Percentiles rank a stretch among this genome's conserved stretches.
These are phyloP conservation scores for Carpinus viminea DNA, from an alignment of 306 rosid genomes.

Conservation along the genomic window DNA sequence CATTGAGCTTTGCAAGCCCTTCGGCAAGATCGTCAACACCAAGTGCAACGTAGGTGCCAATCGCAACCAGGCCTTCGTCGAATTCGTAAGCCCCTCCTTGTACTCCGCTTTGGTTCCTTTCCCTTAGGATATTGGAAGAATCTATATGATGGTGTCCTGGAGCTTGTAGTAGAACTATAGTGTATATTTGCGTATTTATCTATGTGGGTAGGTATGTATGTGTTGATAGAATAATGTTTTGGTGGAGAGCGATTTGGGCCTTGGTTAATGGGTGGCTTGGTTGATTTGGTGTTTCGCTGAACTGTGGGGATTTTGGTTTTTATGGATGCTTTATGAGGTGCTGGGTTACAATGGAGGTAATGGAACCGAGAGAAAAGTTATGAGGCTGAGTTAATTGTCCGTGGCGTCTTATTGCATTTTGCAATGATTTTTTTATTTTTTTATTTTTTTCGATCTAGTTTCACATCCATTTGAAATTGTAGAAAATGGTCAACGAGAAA, in stretches of 20 bases:
- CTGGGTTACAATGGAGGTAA: not conserved
- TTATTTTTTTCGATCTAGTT: not conserved
- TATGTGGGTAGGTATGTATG: not conserved
- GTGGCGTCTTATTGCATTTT: not conserved
- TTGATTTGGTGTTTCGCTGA: not conserved
- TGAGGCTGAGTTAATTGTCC: not conserved
- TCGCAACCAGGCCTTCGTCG: conserved; percentile 93
- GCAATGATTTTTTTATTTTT: not conserved
- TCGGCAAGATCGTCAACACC: conserved; percentile 93
- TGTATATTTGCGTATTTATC: not conserved
- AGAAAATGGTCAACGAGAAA: not conserved
- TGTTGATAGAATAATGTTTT: not conserved
- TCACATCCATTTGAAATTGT: not conserved
- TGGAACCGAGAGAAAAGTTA: not conserved
- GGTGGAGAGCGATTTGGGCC: not conserved
- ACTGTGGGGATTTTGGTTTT: not conserved
- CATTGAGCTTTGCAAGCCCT: conserved; percentile 75
- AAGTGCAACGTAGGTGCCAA: conserved; percentile 96
- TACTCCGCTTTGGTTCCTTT: not conserved
- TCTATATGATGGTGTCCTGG: not conserved
- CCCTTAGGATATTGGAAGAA: not conserved
- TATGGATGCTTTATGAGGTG: not conserved
- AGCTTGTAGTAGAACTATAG: not conserved
- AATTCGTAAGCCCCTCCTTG: conserved; percentile 51
- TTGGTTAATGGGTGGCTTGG: not conserved